These are phyloP conservation scores for Grosmannia huntii DNA, from an alignment of 2,329 filamentous ascomycete species.

Conservation along the genomic window DNA sequence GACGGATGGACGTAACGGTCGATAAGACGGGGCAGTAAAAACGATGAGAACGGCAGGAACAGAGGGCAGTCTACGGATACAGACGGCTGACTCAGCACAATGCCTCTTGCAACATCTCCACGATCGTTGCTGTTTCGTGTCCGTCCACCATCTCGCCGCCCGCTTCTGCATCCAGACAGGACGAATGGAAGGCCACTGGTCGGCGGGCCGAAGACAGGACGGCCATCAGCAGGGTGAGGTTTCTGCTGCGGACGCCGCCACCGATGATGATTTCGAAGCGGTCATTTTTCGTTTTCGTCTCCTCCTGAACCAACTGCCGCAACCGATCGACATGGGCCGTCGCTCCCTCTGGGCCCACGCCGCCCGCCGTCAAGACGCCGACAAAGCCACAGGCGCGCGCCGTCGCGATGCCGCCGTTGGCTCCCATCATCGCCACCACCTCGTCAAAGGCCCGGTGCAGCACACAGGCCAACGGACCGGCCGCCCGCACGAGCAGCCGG, in stretches of 20 bases:
- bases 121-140: constrained; percentile 14
- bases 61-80: neutral
- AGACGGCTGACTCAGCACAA: neutral
- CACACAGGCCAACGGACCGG: constrained; percentile 31
- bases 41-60: neutral
- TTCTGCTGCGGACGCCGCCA: constrained; percentile 34
- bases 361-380: constrained; percentile 41
- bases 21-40: too few relatives aligned
- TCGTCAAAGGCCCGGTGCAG: constrained; percentile 46
- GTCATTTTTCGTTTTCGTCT: too few relatives aligned
- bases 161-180: constrained; percentile 21
- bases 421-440: constrained; percentile 18
- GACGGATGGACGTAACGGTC: too few relatives aligned
- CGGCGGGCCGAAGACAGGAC: constrained; percentile 2
- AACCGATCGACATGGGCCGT: constrained; percentile 26
- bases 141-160: constrained; percentile 15
- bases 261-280: constrained; percentile 36
- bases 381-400: constrained; percentile 33
- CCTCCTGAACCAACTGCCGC: constrained; percentile 18
- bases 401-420: constrained; percentile 16
- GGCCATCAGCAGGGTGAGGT: constrained; percentile 22
- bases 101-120: neutral
- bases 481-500: constrained; percentile 25
- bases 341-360: constrained; percentile 24
- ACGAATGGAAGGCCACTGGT: constrained; percentile 30